Evolutionary conservation across 1,284 basidiomycete genomes (phyloP).

Genomic region (Apiotrichum montevideense): DNA sequence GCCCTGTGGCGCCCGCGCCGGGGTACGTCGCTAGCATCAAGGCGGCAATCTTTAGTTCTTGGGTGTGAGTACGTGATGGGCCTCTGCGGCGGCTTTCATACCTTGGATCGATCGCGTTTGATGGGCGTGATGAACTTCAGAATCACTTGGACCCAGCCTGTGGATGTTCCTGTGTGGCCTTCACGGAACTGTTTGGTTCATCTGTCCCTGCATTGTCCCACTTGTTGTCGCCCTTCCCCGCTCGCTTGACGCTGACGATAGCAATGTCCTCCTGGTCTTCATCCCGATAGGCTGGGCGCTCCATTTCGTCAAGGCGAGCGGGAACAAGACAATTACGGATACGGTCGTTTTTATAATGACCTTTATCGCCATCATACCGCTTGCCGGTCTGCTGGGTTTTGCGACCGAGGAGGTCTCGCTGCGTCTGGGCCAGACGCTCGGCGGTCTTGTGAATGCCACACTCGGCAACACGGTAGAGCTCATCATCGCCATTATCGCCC

Average conservation of each 20-base stretch:
- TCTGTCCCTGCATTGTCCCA: too few relatives aligned
- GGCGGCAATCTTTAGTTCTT: constrained; percentile 42
- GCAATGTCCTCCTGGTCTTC: constrained; percentile 49
- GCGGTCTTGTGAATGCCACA: constrained; percentile 78
- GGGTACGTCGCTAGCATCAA: constrained; percentile 34
- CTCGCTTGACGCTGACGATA: constrained; percentile 2
- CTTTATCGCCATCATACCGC: constrained; percentile 48
- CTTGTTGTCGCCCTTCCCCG: too few relatives aligned
- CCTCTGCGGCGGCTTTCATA: too few relatives aligned
- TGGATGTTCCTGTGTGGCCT: too few relatives aligned
- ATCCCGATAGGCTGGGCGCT: constrained; percentile 49
- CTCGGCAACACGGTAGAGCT: constrained; percentile 56
- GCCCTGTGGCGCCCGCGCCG: constrained; percentile 44
- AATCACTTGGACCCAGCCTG: too few relatives aligned
- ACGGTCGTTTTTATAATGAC: constrained; percentile 42
- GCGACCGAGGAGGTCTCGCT: constrained; percentile 79
- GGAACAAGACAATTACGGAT: constrained; percentile 38
- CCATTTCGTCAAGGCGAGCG: constrained; percentile 42
- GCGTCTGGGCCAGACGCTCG: constrained; percentile 72
- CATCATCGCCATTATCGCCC: constrained; percentile 78
- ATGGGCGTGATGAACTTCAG: too few relatives aligned
- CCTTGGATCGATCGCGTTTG: too few relatives aligned
- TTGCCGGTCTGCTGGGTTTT: constrained; percentile 53
- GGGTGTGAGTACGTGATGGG: constrained; percentile 36
- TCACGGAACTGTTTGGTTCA: too few relatives aligned